These are phyloP conservation scores for Vitis hybrid DNA, from an alignment of 177 flowering plant species.

Conservation along the genomic window DNA sequence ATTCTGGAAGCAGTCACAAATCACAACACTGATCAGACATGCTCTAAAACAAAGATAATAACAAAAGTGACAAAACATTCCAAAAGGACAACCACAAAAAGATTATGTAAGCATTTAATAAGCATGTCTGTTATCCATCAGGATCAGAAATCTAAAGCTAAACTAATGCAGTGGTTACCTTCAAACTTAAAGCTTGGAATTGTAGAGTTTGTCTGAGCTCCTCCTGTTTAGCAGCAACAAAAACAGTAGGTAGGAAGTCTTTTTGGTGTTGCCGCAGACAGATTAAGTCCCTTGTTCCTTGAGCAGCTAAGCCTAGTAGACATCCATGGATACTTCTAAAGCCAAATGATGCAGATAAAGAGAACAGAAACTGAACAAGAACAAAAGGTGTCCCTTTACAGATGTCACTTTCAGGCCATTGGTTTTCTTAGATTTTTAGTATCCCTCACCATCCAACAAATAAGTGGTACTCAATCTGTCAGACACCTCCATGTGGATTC, in stretches of 20 bases:
- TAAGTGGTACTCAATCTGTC: not conserved
- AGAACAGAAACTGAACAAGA: not conserved
- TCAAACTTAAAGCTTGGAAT: not conserved
- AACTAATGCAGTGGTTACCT: too few species aligned
- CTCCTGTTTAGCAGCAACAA: too few species aligned
- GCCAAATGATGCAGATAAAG: conserved; percentile 1
- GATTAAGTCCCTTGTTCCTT: not conserved
- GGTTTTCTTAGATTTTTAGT: not conserved
- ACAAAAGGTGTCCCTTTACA: not conserved
- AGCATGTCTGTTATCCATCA: too few species aligned
- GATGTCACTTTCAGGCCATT: conserved; percentile 1
- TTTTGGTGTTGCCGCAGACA: not conserved
- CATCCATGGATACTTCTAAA: not conserved
- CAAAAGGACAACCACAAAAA: too few species aligned
- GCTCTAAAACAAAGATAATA: too few species aligned
- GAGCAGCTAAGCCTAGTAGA: not conserved
- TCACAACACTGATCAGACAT: too few species aligned
- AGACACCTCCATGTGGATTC: conserved; percentile 1
- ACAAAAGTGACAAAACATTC: too few species aligned
- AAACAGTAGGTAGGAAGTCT: too few species aligned
- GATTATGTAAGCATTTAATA: too few species aligned
- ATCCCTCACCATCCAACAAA: not conserved
- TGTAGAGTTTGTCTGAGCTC: not conserved
- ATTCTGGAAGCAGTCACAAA: too few species aligned
- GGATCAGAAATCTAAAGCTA: too few species aligned